Evolutionary conservation across 2,329 filamentous ascomycete species (phyloP), one percentile per base, ranked within the genome.

Genomic region (Botrytis byssoidea): DNA sequence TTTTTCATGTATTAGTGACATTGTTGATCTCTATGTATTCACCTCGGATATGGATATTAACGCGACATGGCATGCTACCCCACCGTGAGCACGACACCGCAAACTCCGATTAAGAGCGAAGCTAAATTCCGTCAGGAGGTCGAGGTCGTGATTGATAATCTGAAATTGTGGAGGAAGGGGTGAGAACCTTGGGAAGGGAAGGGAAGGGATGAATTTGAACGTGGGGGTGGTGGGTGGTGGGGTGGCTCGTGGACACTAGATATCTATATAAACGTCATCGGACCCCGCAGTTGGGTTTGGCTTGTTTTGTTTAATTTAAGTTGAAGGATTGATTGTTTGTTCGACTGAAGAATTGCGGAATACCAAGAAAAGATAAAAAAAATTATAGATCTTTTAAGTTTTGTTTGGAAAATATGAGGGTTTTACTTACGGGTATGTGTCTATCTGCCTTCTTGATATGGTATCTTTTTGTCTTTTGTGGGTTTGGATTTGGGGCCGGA

Each of bases 381-480:
- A 8, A 48, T 44, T 51, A 51, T 14, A 25, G 22, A 25, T 25
- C 22, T 25, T 51, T 4, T 12, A 51, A 25, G 46, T 51, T 51
- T 55, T 12, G 25, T 7, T n/a, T 55, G 25, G 37, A 29, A 22
- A 65, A 42, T 16, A 71, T 71, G 69, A 35, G 48, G 22, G 59
- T 71, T 71, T 48, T 71, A 29, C 69, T 71, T 63, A 65, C 69
- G 32, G 69, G 69, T 71, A 65, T 40, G 69, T 48, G 14, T 29
- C n/a, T 14, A 14, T 51, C 12, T 55, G 16, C 22, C 25, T 55
- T 51, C n/a, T 6, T 51, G 48, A 51, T n/a, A 6, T n/a, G 48
- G 48, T 10, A 0, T 16, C 4, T 46, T 48, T 25, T 20, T 46
- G 2, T 18, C 10, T 46, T 32, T 3, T 65, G 44, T 46, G 20